These are phyloP conservation scores for Ustilago trichophora DNA, from an alignment of 1,284 basidiomycete genomes.

Conservation along the genomic window DNA sequence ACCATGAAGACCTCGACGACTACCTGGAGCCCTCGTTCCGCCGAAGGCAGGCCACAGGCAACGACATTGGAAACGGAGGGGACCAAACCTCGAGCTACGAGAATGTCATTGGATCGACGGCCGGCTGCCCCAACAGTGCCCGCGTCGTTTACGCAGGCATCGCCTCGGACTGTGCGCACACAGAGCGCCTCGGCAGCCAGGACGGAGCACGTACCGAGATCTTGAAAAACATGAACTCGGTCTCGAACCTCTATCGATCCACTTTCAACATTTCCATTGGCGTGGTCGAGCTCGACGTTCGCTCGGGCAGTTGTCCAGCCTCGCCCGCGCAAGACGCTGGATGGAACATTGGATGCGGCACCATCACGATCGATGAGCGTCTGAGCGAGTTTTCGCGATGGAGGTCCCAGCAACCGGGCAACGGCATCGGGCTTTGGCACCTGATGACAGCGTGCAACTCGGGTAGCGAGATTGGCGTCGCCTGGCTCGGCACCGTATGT, in stretches of 20 bases:
- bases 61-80: conserved; percentile 81
- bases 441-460: conserved; percentile 86
- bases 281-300: conserved; percentile 80
- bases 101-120: conserved; percentile 75
- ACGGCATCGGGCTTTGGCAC: conserved; percentile 85
- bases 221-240: conserved; percentile 78
- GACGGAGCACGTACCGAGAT: conserved; percentile 75
- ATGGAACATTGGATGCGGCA: conserved; percentile 63
- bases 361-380: conserved; percentile 72
- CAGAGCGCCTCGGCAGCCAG: conserved; percentile 36
- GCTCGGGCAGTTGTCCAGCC: conserved; percentile 64
- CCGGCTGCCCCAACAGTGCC: conserved; percentile 79
- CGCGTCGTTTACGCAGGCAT: conserved; percentile 85
- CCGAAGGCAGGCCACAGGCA: conserved; percentile 59
- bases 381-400: conserved; percentile 84
- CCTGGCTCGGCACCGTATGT: conserved; percentile 72
- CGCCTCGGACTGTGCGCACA: conserved; percentile 85
- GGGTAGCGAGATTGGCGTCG: conserved; percentile 85
- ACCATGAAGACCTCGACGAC: conserved; percentile 36
- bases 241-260: conserved; percentile 76
- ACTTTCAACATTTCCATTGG: conserved; percentile 88
- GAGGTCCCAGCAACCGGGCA: conserved; percentile 77
- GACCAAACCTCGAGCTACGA: conserved; percentile 79
- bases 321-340: conserved; percentile 68
- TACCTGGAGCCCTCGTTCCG: conserved; percentile 39